Evolutionary conservation across 257 asterid genomes (phyloP), one percentile per base, ranked within the genome.

Genomic region (Lycium ferocissimum): DNA sequence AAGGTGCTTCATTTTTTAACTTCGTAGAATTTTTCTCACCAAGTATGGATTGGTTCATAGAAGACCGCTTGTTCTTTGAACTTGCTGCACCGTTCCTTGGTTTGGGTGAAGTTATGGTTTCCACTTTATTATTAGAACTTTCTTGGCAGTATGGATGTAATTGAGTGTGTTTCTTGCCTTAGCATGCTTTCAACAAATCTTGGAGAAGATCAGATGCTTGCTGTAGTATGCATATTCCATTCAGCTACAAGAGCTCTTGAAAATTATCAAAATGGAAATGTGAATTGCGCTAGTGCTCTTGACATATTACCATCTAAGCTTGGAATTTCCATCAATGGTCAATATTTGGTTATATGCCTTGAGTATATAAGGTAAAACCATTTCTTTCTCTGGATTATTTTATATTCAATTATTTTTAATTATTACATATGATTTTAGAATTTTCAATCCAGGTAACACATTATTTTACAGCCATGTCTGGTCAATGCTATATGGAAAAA

Each of bases 151-250:
- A 8, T 66, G 37, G 37, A 7, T 70, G 62, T 63, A 58, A 43
- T 40, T 20, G 18, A 35, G 43, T 20, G 85, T 53, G 54, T 51
- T 73, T 72, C 35, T 65, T 66, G 80, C 69, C 84, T 49, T 83
- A 93, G 97, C 85, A 83, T 89, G 84, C 72, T 94, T 35, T 90
- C 97, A 40, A 84, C 70, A 58, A 91, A 89, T 86, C 89, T 94
- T 9, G 98, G 95, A 35, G 91, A 91, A 82, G 89, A 91, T 83
- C 92, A 87, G 85, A 92, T 94, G 97, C 91, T 91, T 35, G 93
- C 94, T 12, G 73, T 91, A 33, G 98, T 89, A 22, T 94, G 97
- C 91, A 87, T 86, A 82, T 86, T 84, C 67, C 70, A 78, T 49
- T 85, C 80, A 33, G 90, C 87, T 79, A 92, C 91, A 49, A 58